phyloP scores from a whole-genome alignment of 441 rosid genomes.

The Populus hybrid region DNA sequence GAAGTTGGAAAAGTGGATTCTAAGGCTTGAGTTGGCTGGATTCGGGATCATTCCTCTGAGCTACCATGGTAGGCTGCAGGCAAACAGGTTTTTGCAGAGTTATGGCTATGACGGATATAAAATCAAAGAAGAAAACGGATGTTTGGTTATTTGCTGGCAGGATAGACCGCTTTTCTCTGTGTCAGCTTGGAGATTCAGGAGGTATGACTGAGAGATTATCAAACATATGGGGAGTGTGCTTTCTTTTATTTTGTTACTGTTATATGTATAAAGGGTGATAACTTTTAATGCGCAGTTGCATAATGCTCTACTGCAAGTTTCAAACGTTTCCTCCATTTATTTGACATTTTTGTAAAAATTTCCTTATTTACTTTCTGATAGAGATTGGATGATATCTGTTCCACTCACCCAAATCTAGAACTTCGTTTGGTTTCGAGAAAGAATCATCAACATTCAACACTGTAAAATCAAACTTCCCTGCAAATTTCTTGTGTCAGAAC shows the following conservation, averaged over 20 bases:
- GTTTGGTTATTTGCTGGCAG: constrained; percentile 78
- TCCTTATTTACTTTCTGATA: background rate
- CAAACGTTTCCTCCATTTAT: background rate
- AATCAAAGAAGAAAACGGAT: constrained; percentile 84
- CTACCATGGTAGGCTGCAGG: constrained; percentile 77
- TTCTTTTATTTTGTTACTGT: background rate
- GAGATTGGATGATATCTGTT: background rate
- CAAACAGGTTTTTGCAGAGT: constrained; percentile 62
- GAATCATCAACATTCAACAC: background rate
- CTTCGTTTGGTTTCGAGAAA: background rate
- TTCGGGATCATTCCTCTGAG: constrained; percentile 78
- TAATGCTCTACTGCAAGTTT: constrained; percentile 18
- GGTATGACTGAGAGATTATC: constrained; percentile 35
- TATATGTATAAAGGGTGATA: constrained; percentile 32
- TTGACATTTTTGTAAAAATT: background rate
- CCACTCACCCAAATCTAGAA: background rate
- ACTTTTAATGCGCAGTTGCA: constrained; percentile 27
- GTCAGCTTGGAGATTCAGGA: constrained; percentile 81
- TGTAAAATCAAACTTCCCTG: background rate
- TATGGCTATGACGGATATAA: constrained; percentile 72
- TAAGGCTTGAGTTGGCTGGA: constrained; percentile 75
- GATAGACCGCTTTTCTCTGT: constrained; percentile 71
- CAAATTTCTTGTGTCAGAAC: background rate
- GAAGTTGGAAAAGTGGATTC: constrained; percentile 86
- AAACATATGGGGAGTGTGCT: constrained; percentile 6